phyloP scores from a whole-genome alignment of 1,139 yeast species.

The Yamadazyma membranifaciens region DNA sequence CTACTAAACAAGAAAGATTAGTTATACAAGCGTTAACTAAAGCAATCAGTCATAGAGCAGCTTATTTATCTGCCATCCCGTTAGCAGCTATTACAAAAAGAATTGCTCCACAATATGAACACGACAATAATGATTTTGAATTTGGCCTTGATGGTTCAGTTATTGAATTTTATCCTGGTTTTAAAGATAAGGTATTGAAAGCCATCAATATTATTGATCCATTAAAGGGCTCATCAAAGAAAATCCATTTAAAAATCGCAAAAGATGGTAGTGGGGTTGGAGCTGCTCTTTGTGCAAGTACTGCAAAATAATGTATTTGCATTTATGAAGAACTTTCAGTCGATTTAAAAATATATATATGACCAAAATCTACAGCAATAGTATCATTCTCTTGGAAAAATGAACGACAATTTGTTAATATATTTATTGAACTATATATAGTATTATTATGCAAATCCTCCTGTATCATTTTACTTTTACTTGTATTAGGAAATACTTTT shows the following conservation, averaged over 20 bases:
- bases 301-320: slow-evolving; percentile 14
- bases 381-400: no score
- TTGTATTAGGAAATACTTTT: no score
- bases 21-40: slow-evolving; percentile 71
- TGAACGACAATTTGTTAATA: no score
- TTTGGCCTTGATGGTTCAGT: slow-evolving; percentile 95
- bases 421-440: no score
- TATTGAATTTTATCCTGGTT: slow-evolving; percentile 88
- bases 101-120: slow-evolving; percentile 42
- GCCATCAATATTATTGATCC: slow-evolving; percentile 70
- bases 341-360: not conserved
- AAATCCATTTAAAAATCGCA: slow-evolving; percentile 73
- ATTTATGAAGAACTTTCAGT: not conserved
- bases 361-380: no score
- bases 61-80: slow-evolving; percentile 82
- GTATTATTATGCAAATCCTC: no score
- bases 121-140: slow-evolving; percentile 70
- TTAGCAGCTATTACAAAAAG: slow-evolving; percentile 66
- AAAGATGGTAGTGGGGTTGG: slow-evolving; percentile 97
- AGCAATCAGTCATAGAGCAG: slow-evolving; percentile 83
- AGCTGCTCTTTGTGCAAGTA: slow-evolving; percentile 84
- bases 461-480: no score
- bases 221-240: slow-evolving; percentile 67
- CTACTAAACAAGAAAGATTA: slow-evolving; percentile 64
- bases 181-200: slow-evolving; percentile 70